These are phyloP conservation scores for Alopecurus myosuroides DNA, from an alignment of 176 grass and related monocot species.

Conservation along the genomic window DNA sequence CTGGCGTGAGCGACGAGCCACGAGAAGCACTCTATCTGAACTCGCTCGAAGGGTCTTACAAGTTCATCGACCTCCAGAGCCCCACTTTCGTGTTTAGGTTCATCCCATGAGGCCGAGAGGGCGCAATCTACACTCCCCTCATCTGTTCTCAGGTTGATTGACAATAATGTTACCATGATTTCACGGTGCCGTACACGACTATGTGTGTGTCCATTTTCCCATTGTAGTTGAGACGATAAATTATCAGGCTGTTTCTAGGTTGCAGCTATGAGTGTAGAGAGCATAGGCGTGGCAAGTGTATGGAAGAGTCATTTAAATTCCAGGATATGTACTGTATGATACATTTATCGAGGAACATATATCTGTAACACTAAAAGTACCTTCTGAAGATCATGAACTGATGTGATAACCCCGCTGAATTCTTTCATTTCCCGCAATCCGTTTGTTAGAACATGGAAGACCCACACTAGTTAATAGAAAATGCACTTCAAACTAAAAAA, in stretches of 20 bases:
- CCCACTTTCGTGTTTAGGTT: constrained; percentile 76
- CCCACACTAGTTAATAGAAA: too few species aligned
- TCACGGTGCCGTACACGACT: not conserved
- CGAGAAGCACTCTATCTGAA: constrained; percentile 77
- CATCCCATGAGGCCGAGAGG: constrained; percentile 28
- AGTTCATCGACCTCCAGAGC: constrained; percentile 63
- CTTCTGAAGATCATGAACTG: not conserved
- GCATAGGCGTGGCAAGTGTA: not conserved
- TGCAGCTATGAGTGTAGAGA: not conserved
- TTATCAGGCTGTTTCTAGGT: not conserved
- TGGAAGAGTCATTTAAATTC: not conserved
- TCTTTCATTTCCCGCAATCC: not conserved
- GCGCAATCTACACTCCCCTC: not conserved
- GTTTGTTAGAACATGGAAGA: too few species aligned
- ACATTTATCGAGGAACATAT: not conserved
- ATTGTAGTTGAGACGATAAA: not conserved
- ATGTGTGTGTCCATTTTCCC: not conserved
- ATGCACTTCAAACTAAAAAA: too few species aligned
- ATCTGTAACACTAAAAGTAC: not conserved
- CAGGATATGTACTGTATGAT: not conserved
- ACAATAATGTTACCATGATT: not conserved
- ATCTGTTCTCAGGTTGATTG: not conserved
- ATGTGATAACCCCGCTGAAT: not conserved
- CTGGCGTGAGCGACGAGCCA: constrained; percentile 76
- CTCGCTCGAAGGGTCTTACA: constrained; percentile 64